These are phyloP conservation scores for Effrenium voratum DNA, from an alignment of 73 alveolate genomes.

Conservation along the genomic window DNA sequence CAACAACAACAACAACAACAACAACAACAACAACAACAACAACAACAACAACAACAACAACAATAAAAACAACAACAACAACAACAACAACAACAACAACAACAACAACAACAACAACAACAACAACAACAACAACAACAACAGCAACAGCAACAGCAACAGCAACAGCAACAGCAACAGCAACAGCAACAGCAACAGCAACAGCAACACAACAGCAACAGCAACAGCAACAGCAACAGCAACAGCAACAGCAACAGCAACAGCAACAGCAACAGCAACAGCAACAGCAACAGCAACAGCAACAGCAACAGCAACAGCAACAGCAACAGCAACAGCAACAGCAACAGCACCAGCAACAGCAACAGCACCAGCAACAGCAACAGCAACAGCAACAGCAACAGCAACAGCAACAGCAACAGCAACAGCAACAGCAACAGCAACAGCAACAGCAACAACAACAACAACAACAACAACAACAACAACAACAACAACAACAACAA, in stretches of 20 bases:
- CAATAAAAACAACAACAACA: no score
- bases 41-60: no score
- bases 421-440: neutral
- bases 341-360: neutral
- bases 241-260: neutral
- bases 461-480: neutral
- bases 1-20: no score
- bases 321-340: neutral
- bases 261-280: neutral
- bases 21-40: no score
- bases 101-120: neutral
- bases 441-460: neutral
- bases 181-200: neutral
- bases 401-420: neutral
- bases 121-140: neutral
- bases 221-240: neutral
- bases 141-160: neutral
- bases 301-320: neutral
- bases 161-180: neutral
- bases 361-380: neutral
- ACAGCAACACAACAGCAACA: neutral
- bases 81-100: neutral
- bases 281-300: neutral
- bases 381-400: neutral
- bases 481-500: neutral